These are phyloP conservation scores for Pholiota conissans DNA, from an alignment of 768 basidiomycete genomes.

Conservation along the genomic window DNA sequence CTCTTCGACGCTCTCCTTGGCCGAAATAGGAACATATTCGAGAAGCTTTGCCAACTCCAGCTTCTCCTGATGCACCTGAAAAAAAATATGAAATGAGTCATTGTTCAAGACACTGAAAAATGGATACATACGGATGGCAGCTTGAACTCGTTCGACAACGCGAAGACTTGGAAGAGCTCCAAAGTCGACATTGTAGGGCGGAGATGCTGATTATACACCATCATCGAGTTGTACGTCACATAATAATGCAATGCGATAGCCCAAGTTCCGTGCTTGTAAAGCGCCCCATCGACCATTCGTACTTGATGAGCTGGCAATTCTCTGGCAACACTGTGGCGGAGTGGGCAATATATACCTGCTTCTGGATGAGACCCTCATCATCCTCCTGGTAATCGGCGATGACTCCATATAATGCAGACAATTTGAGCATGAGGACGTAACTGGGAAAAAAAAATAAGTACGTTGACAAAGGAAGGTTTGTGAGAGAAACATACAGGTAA, in stretches of 20 bases:
- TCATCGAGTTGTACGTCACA: constrained; percentile 94
- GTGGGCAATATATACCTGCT: constrained; percentile 91
- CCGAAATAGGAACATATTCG: constrained; percentile 94
- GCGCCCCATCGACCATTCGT: constrained; percentile 83
- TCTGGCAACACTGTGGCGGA: constrained; percentile 92
- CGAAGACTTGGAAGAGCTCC: constrained; percentile 95
- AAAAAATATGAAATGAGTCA: constrained; percentile 12
- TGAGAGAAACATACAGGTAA: constrained; percentile 65
- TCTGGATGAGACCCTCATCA: constrained; percentile 81
- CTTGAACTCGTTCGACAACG: constrained; percentile 94
- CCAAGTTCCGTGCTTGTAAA: constrained; percentile 95
- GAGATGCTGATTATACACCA: constrained; percentile 93
- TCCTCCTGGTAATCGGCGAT: constrained; percentile 90
- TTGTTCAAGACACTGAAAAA: too few species aligned
- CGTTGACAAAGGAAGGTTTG: constrained; percentile 5
- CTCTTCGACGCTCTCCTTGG: constrained; percentile 96
- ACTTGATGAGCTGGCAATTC: constrained; percentile 93
- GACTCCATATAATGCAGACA: constrained; percentile 85
- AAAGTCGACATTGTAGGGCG: constrained; percentile 83
- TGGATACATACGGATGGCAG: constrained; percentile 69
- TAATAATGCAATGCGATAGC: constrained; percentile 95
- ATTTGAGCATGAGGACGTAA: constrained; percentile 92
- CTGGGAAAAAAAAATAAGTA: constrained; percentile 37
- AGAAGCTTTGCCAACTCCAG: constrained; percentile 86
- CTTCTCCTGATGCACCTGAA: constrained; percentile 80